Base-by-base conservation (phyloP, 1,284 basidiomycete genomes). In the Puccinia novopanici region DNA sequence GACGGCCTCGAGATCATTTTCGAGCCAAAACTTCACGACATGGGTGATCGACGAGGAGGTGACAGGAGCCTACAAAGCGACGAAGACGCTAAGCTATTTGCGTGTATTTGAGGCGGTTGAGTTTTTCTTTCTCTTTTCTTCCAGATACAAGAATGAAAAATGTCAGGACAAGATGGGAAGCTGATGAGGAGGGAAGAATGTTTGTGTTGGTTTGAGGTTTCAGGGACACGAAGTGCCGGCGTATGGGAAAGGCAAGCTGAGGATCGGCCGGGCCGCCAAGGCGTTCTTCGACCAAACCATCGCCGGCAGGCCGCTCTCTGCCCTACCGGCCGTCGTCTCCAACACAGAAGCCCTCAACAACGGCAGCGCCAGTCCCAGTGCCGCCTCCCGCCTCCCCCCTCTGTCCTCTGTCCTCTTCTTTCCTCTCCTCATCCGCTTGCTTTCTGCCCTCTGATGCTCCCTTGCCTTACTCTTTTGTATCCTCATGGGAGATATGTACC, bases 201-300 rank as follows among this genome's bases (percentile, higher is more conserved):
- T 3, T 65, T 63, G 48, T 55, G 19, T 30, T 73, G 22, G 24
- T 45, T 70, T 70, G 50, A 17, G 24, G 24, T 3, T 57, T 3
- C 34, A 78, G 76, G 76, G 76, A 10, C 76, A 78, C 45, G 55
- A 70, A 45, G 76, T 78, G 10, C 76, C 77, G 30, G 77, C 68
- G 22, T 72, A 79, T 63, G 77, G 67, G 45, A 71, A 79, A 24
- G 68, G 68, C 30, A 71, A 71, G 55, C 55, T 78, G 54, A 27
- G 42, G 12, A 27, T 52, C 2, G 76, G 76, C 17, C 19, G 50
- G 54, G 76, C 67, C 2, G 76, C 76, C 34, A 67, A 45, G 27
- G 40, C 67, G 22, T 78, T 78, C 42, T 78, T 78, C 40, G 59
- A 78, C 48, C 76, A 78, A 30, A 78, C 54, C 6, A 70, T 71